Base-by-base conservation (phyloP, 2,329 filamentous ascomycete species). In the Piedraia hortae region DNA sequence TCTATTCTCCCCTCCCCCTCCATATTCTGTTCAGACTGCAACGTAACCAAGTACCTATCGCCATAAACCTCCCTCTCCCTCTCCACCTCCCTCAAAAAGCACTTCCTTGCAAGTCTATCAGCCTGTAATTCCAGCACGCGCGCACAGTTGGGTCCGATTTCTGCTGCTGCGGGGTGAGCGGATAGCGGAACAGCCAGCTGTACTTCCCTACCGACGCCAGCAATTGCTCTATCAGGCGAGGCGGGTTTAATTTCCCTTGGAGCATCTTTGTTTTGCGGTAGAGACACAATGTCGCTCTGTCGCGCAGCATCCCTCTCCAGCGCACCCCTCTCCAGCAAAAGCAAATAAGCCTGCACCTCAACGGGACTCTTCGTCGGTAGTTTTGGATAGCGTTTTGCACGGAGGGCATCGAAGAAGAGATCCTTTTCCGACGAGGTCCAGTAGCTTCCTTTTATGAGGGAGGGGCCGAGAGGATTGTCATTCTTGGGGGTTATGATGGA, bases 371-470 rank as follows among this genome's bases (percentile, higher is more conserved):
- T 93, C 15, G 62, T 68, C 51, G 9, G 90, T 50, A 0, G 57
- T 52, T 5, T 44, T 35, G 1, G 73, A 55, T 24, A 91, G 68
- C 1, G 54, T 59, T 2, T 45, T 70, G 52, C 1, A 59, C 59
- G 1, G 56, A 88, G 42, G 0, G 61, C 56, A 8, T 58, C 50
- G 39, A 75, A 89, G 26, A 90, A 59, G 0, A 50, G 33, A 1
- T 56, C 48, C 38, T 89, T 89, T 37, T 91, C 80, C 1, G 47
- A 34, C 0, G 56, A 28, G 0, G 59, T 65, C 82, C 82, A 93
- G 6, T 45, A 32, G 1, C 66, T 63, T 12, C 62, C 52, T 11
- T 77, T 78, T 22, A 78, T 47, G 34, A 77, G 71, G 2, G 57
- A 55, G 16, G 47, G 22, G 21, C 41, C 26, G 25, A 33, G 15